Evolutionary conservation across 495 filamentous ascomycete species (phyloP), one percentile per base, ranked within the genome.

Genomic region (Stereocaulon alpinum): DNA sequence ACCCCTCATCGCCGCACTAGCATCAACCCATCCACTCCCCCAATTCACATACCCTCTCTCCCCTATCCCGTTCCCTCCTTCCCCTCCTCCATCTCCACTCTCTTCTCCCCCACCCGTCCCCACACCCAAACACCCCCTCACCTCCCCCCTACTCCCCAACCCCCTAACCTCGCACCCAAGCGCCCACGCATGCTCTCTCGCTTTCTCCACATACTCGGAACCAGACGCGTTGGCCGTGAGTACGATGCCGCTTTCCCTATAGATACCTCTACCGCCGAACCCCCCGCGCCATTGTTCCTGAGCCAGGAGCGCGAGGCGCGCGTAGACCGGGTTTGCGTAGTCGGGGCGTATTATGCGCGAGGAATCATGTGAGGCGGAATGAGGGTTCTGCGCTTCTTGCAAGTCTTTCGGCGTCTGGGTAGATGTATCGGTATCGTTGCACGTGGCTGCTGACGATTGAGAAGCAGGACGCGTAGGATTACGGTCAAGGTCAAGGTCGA

Each of bases 1-100:
- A 70, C 77, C 88, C 15, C 68, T 68, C 77, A 96, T 90, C 11
- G 80, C 79, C 0, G 76, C 82, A 47, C 84, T 87, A 0, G 91
- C 90, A 66, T 98, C 81, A 6, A 82, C 87, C 92, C 91, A 96
- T 2, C 93, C 93, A 54, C 81, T 84, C 1, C 74, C 77, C 66
- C 77, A 74, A 68, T 96, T 98, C 47, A 94, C 69, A 71, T 98
- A 98, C 2, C 92, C 92, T 62, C 75, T 75, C 15, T 67, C 67
- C 43, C 89, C 79, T 59, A 79, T 69, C 64, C 73, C 58, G 24
- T 24, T 24, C 24, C 3, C 72, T 69, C 34, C 71, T 63, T 67
- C 77, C 72, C 75, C 54, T 67, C 74, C 63, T 68, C 77, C 10
- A 77, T 79, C 5, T 73, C 78, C 20, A 73, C 61, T 14, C 72